Evolutionary conservation across 306 rosid genomes (phyloP), one percentile per base, ranked within the genome.

Genomic region (Rosa multiflora): DNA sequence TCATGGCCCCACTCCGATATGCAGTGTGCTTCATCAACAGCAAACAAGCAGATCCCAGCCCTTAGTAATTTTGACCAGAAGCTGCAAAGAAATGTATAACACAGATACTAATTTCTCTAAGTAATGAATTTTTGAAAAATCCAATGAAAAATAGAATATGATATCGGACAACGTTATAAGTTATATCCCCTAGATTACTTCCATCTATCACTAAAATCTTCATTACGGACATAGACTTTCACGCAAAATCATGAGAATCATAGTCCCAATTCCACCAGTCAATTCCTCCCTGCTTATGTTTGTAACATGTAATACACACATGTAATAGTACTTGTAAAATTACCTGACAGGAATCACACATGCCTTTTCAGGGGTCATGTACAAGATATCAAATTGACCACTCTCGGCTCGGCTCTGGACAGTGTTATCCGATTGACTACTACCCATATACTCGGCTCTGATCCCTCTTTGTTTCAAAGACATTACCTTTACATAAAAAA

Each of bases 1-100:
- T 91, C 91, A 88, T 91, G 94, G 72, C 98, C 98, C 98, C 98
- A 94, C 81, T 91, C 96, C 17, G 98, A 91, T 85, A 91, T 94
- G 84, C 98, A 94, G 81, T 94, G 98, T 55, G 98, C 97, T 82
- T 91, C 98, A 79, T 94, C 97, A 88, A 94, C 91, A 74, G 98
- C 97, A 80, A 94, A 85, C 82, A 91, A 89, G 84, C 89, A 90
- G 82, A 94, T 87, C 58, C 98, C 98, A 39, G 69, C 76, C 83
- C 89, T 86, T 42, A 83, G 92, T 88, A 94, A 89, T 56, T 94
- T 94, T 67, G 91, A 89, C 98, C 98, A 94, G 85, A 94, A 94
- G 87, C 98, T 91, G 90, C 85, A 87, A 62, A 80, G 56, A 76
- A 72, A 82, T 48, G 46, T 56, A 59, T 72, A 58, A 29, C 77